These are phyloP conservation scores for Emydomyces testavorans DNA, from an alignment of 2,329 filamentous ascomycete genomes.

Conservation along the genomic window DNA sequence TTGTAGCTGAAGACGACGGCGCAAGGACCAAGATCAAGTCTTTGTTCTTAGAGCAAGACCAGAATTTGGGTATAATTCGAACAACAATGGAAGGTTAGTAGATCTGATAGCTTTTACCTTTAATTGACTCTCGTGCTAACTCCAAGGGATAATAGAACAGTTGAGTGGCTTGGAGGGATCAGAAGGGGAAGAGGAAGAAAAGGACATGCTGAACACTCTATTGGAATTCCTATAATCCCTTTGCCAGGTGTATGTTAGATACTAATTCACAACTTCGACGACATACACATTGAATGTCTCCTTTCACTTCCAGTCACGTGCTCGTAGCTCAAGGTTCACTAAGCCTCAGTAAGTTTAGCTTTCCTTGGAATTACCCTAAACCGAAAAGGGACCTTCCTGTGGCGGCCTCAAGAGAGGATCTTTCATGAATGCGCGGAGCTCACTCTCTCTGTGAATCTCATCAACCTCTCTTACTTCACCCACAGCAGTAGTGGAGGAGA, in stretches of 20 bases:
- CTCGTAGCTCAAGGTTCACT: background rate
- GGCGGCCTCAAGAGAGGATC: slow-evolving; percentile 6
- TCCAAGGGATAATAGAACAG: slow-evolving; percentile 43
- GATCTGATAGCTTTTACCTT: background rate
- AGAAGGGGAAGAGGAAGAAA: slow-evolving; percentile 43
- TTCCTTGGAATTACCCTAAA: slow-evolving; percentile 12
- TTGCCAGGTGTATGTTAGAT: background rate
- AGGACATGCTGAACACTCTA: slow-evolving; percentile 56
- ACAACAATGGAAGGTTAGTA: slow-evolving; percentile 52
- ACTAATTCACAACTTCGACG: too few species aligned
- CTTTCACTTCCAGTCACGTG: background rate
- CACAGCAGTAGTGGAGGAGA: background rate
- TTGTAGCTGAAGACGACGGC: slow-evolving; percentile 76
- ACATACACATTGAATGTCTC: too few species aligned
- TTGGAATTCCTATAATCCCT: slow-evolving; percentile 29
- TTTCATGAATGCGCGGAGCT: slow-evolving; percentile 9
- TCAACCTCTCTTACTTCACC: background rate
- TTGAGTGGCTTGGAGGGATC: slow-evolving; percentile 47
- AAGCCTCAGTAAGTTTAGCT: background rate
- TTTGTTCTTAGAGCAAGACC: slow-evolving; percentile 56
- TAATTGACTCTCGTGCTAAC: background rate
- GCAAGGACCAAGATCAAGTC: slow-evolving; percentile 53
- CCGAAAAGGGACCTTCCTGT: slow-evolving; percentile 8
- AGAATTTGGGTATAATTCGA: slow-evolving; percentile 52
- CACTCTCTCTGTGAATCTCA: background rate